Evolutionary conservation across 805 yeast species (phyloP).

Genomic region (Nadsonia fulvescens): DNA sequence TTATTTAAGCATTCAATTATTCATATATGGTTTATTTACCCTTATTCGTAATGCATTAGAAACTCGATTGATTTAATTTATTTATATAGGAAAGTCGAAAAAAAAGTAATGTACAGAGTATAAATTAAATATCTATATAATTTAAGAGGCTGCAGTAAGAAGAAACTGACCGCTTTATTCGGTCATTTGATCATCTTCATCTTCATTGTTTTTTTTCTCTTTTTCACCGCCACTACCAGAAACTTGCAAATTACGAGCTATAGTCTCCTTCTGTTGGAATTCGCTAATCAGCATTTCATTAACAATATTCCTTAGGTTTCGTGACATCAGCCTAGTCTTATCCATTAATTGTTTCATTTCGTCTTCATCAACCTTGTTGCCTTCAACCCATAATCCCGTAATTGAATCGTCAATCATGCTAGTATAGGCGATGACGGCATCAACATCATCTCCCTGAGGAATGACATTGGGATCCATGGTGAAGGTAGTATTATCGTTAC

Average conservation of each 20-base stretch:
- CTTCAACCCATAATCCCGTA: constrained; percentile 34
- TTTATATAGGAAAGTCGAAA: background rate
- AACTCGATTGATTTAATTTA: background rate
- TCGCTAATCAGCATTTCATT: constrained; percentile 25
- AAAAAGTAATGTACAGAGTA: too few species aligned
- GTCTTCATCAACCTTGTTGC: constrained; percentile 14
- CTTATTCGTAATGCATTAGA: background rate
- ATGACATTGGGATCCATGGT: constrained; percentile 2
- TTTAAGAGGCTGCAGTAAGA: too few species aligned
- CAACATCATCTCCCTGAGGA: constrained; percentile 9
- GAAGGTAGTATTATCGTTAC: constrained; percentile 4
- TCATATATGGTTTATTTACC: background rate
- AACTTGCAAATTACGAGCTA: background rate
- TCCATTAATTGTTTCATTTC: constrained; percentile 17
- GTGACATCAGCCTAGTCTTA: constrained; percentile 26
- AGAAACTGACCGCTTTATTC: too few species aligned
- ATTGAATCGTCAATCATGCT: constrained; percentile 31
- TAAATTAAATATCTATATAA: too few species aligned
- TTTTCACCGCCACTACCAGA: background rate
- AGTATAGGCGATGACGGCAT: constrained; percentile 29
- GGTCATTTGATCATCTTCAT: too few species aligned
- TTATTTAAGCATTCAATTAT: background rate
- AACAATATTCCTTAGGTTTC: constrained; percentile 25
- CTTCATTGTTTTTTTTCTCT: too few species aligned
- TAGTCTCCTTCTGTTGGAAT: constrained; percentile 6